These are phyloP conservation scores for Megacollybia marginata DNA, from an alignment of 768 basidiomycete species.

Conservation along the genomic window DNA sequence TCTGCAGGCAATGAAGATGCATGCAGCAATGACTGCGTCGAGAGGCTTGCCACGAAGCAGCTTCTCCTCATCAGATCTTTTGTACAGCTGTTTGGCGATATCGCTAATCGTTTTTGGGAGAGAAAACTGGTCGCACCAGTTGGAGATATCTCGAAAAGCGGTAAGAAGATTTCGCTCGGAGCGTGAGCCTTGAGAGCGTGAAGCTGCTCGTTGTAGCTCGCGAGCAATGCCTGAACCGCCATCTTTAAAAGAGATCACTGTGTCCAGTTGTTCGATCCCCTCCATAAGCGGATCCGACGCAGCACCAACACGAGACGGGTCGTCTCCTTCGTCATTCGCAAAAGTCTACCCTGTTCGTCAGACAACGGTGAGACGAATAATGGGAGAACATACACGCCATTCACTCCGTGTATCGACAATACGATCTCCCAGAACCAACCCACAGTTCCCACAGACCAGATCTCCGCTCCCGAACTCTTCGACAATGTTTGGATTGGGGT, in stretches of 20 bases:
- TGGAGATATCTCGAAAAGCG: conserved; percentile 87
- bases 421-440: conserved; percentile 90
- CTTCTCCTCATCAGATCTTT: conserved; percentile 94
- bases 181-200: conserved; percentile 69
- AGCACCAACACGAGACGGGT: conserved; percentile 99
- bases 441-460: conserved; percentile 90
- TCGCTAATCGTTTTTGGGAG: conserved; percentile 91
- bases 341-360: conserved; percentile 66
- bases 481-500: conserved; percentile 88
- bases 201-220: conserved; percentile 88
- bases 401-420: conserved; percentile 97
- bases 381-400: conserved; percentile 74
- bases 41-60: conserved; percentile 85
- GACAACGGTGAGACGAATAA: conserved; percentile 7
- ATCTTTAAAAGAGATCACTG: conserved; percentile 91
- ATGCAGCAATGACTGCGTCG: conserved; percentile 92
- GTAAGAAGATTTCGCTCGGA: conserved; percentile 80
- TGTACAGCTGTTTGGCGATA: conserved; percentile 95
- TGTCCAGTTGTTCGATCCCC: conserved; percentile 91
- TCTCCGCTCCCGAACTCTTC: conserved; percentile 98
- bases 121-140: conserved; percentile 94
- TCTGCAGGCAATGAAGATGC: conserved; percentile 95
- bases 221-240: conserved; percentile 89
- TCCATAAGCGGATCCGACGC: conserved; percentile 90
- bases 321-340: conserved; percentile 98